Conservation (phyloP, 371 early-diverging fungal genomes). For the Rhizopus stolonifer region DNA sequence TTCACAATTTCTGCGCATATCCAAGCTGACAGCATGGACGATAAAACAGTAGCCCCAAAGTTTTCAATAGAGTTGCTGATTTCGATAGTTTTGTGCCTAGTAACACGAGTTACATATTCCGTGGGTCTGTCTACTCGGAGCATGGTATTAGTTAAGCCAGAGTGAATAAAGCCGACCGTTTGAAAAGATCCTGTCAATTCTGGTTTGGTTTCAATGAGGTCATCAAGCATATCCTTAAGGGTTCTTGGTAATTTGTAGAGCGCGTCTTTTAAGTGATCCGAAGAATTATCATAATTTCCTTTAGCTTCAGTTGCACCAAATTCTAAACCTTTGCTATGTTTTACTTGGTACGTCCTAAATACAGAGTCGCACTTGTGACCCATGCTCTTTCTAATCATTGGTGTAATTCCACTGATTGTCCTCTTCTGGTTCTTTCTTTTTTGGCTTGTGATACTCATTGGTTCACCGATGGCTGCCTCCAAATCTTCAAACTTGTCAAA, state of each 20-base stretch:
- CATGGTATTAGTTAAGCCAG: constrained; percentile 8
- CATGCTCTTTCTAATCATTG: background rate
- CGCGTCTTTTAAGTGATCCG: constrained; percentile 4
- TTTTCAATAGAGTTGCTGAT: constrained; percentile 13
- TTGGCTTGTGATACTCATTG: background rate
- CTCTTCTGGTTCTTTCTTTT: constrained; percentile 13
- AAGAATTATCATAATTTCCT: background rate
- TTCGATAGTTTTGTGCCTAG: constrained; percentile 5
- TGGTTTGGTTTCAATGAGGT: constrained; percentile 6
- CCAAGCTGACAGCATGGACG: constrained; percentile 10
- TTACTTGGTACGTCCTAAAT: background rate
- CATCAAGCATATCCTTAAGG: constrained; percentile 17
- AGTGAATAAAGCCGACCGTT: constrained; percentile 13
- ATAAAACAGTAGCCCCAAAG: constrained; percentile 11
- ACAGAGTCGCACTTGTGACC: constrained; percentile 7
- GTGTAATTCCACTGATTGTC: constrained; percentile 1
- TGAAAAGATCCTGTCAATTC: background rate
- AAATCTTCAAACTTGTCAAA: constrained; percentile 9
- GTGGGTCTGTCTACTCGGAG: constrained; percentile 9
- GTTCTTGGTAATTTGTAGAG: constrained; percentile 4
- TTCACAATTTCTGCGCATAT: constrained; percentile 9
- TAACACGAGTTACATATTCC: constrained; percentile 7
- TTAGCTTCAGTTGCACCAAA: constrained; percentile 11
- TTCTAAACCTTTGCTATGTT: constrained; percentile 5
- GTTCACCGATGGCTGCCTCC: constrained; percentile 5